A percentile compares a stretch with the other conserved stretches of the same genome.
These are phyloP conservation scores for Camellia granthamiana DNA, from an alignment of 148 eudicot species.

Conservation along the genomic window DNA sequence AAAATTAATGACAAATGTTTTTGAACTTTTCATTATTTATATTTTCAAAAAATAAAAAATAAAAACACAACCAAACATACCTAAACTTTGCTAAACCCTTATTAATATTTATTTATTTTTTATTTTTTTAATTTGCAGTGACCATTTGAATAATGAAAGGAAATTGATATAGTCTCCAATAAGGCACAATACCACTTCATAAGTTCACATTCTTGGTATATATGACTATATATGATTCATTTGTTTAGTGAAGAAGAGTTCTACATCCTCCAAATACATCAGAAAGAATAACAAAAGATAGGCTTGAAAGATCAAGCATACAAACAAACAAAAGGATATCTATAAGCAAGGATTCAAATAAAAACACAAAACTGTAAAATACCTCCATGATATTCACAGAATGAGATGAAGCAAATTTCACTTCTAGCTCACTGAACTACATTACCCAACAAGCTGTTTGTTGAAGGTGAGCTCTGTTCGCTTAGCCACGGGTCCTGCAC, in stretches of 20 bases:
- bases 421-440: slow-evolving; percentile 33
- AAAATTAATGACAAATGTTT: too few species aligned
- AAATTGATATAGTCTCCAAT: neutral
- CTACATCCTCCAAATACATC: neutral
- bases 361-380: neutral
- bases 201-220: neutral
- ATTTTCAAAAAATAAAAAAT: too few species aligned
- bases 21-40: too few species aligned
- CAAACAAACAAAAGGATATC: neutral
- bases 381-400: slow-evolving; percentile 17
- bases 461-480: slow-evolving; percentile 86
- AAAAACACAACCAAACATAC: too few species aligned
- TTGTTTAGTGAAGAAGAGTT: neutral
- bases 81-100: neutral
- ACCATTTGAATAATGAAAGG: neutral
- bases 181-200: neutral
- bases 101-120: neutral
- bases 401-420: neutral
- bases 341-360: slow-evolving; percentile 1
- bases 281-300: neutral
- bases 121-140: too few species aligned
- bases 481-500: slow-evolving; percentile 87
- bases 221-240: neutral
- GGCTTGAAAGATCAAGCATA: neutral
- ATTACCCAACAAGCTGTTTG: slow-evolving; percentile 74